A percentile compares a stretch with the other conserved stretches of the same genome.
phyloP scores from a whole-genome alignment of 1,284 basidiomycete species.

The Trametes versicolor region DNA sequence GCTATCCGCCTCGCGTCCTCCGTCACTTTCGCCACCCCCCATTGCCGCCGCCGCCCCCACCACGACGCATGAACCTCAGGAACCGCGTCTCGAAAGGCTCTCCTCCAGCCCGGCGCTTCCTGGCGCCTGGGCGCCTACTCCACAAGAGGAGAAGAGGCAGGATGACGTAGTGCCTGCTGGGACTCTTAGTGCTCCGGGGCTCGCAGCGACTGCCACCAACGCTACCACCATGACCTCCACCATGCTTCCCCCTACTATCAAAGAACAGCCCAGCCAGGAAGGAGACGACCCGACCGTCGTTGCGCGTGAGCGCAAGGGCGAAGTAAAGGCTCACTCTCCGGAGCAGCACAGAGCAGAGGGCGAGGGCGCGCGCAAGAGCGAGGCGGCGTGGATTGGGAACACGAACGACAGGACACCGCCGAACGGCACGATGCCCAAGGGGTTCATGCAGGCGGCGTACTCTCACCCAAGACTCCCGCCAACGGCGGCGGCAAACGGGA shows the following conservation, averaged over 20 bases:
- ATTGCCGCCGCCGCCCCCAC: constrained; percentile 13
- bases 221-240: constrained; percentile 12
- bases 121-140: constrained; percentile 39
- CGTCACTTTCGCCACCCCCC: constrained; percentile 12
- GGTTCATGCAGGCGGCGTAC: constrained; percentile 1
- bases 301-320: constrained; percentile 37
- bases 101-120: constrained; percentile 32
- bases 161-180: constrained; percentile 39
- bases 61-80: constrained; percentile 11
- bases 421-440: constrained; percentile 18
- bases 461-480: not conserved
- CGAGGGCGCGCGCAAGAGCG: constrained; percentile 40
- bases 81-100: constrained; percentile 1
- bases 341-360: constrained; percentile 34
- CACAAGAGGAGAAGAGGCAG: constrained; percentile 38
- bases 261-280: constrained; percentile 41
- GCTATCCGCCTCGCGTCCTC: constrained; percentile 5
- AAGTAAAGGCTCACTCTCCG: constrained; percentile 34
- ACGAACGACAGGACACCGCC: constrained; percentile 14
- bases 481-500: constrained; percentile 17
- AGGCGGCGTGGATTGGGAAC: constrained; percentile 37
- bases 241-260: constrained; percentile 42
- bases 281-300: constrained; percentile 32
- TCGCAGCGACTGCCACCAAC: constrained; percentile 26
- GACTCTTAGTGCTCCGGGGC: constrained; percentile 10